Evolutionary conservation across 352 stramenopile species (phyloP).

Genomic region (Phytophthora constricta): DNA sequence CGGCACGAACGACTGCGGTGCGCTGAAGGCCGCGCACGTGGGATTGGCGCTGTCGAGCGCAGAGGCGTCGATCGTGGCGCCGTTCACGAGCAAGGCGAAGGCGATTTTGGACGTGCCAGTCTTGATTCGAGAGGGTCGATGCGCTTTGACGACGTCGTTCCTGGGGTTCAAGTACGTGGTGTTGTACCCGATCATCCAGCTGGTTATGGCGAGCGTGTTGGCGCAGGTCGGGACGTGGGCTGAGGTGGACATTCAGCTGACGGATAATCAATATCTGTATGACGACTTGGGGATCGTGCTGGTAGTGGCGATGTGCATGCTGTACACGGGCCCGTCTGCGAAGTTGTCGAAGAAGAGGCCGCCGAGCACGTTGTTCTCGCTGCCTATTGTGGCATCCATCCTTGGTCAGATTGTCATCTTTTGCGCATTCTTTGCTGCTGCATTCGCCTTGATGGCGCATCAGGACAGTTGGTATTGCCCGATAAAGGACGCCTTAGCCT

Average conservation of each 20-base stretch:
- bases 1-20: constrained; percentile 86
- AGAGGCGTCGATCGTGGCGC: constrained; percentile 86
- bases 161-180: constrained; percentile 51
- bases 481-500: constrained; percentile 29
- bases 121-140: constrained; percentile 84
- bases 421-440: constrained; percentile 39
- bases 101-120: constrained; percentile 72
- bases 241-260: constrained; percentile 45
- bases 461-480: constrained; percentile 50
- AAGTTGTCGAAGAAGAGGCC: constrained; percentile 45
- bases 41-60: constrained; percentile 84
- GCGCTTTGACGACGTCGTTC: constrained; percentile 70
- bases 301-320: constrained; percentile 57
- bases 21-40: constrained; percentile 84
- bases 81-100: constrained; percentile 89
- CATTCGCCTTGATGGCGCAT: constrained; percentile 35
- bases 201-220: constrained; percentile 49
- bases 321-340: constrained; percentile 49
- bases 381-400: constrained; percentile 49
- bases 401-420: constrained; percentile 49
- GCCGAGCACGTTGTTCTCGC: constrained; percentile 59
- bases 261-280: constrained; percentile 70
- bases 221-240: constrained; percentile 34
- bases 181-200: constrained; percentile 68
- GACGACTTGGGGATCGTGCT: constrained; percentile 64